phyloP scores from a whole-genome alignment of 2,329 filamentous ascomycete species.

The Alternaria consortialis region DNA sequence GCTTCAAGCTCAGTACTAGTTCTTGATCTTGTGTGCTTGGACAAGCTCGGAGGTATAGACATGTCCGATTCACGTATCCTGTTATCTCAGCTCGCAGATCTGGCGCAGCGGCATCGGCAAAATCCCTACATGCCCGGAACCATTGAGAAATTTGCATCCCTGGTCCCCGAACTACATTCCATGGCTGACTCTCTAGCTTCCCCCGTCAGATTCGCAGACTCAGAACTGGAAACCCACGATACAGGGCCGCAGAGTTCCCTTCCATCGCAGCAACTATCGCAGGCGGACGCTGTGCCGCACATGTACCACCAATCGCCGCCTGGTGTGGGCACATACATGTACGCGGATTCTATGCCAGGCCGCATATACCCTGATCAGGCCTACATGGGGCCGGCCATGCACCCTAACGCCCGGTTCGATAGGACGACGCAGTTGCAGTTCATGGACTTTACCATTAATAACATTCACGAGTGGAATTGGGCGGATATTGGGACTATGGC shows the following conservation, averaged over 20 bases:
- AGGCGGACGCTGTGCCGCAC: slow-evolving; percentile 25
- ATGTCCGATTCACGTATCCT: slow-evolving; percentile 43
- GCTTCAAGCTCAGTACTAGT: slow-evolving; percentile 51
- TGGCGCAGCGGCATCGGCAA: slow-evolving; percentile 42
- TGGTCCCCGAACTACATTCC: slow-evolving; percentile 49
- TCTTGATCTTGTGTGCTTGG: slow-evolving; percentile 49
- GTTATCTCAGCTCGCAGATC: slow-evolving; percentile 47
- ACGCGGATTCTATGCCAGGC: slow-evolving; percentile 34
- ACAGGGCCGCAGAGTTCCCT: slow-evolving; percentile 12
- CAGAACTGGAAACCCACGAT: slow-evolving; percentile 16
- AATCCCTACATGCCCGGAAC: slow-evolving; percentile 52
- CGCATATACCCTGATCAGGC: slow-evolving; percentile 37
- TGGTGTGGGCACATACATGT: slow-evolving; percentile 43
- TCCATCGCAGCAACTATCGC: slow-evolving; percentile 20
- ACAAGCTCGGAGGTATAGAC: slow-evolving; percentile 27
- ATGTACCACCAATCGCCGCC: slow-evolving; percentile 34
- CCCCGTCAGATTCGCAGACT: slow-evolving; percentile 13
- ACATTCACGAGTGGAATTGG: slow-evolving; percentile 50
- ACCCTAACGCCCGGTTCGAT: slow-evolving; percentile 35
- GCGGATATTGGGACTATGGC: slow-evolving; percentile 43
- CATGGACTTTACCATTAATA: slow-evolving; percentile 50
- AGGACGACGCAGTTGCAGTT: slow-evolving; percentile 44
- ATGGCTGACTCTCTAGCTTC: slow-evolving; percentile 42
- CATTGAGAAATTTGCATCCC: slow-evolving; percentile 48
- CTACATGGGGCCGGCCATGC: slow-evolving; percentile 20